Conservation (phyloP, 2,329 filamentous ascomycete genomes). For the Colletotrichum tamarilloi region DNA sequence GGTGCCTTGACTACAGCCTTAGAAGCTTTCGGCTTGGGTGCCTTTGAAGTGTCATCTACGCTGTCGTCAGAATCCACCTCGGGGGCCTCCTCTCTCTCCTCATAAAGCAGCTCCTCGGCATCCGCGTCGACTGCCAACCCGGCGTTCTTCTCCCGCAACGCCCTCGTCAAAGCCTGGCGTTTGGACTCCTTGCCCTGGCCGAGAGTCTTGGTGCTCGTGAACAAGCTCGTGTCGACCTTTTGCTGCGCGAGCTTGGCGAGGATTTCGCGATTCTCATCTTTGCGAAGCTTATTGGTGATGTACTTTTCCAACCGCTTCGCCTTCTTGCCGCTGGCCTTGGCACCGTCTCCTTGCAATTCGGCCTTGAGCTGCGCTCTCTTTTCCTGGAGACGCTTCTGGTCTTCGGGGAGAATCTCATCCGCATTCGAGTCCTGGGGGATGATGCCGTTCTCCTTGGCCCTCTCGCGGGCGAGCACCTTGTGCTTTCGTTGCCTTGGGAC, state of each 20-base stretch:
- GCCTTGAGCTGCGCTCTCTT: slow-evolving; percentile 67
- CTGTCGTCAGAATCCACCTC: slow-evolving; percentile 46
- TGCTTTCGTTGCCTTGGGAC: slow-evolving; percentile 75
- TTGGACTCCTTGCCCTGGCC: slow-evolving; percentile 80
- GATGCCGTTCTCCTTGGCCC: slow-evolving; percentile 56
- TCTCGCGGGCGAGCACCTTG: slow-evolving; percentile 73
- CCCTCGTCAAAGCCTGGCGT: slow-evolving; percentile 73
- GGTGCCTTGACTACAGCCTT: background rate
- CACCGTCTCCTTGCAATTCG: slow-evolving; percentile 61
- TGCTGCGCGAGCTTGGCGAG: slow-evolving; percentile 83
- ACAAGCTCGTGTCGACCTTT: slow-evolving; percentile 84
- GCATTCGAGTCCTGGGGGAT: slow-evolving; percentile 66
- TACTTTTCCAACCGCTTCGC: slow-evolving; percentile 76
- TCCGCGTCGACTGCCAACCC: slow-evolving; percentile 68
- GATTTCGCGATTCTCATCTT: slow-evolving; percentile 89
- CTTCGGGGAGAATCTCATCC: slow-evolving; percentile 59
- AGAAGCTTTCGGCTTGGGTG: slow-evolving; percentile 5
- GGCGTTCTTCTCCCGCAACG: slow-evolving; percentile 72
- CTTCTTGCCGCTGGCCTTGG: slow-evolving; percentile 72
- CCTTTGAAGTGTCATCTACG: slow-evolving; percentile 38
- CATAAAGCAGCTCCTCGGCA: slow-evolving; percentile 66
- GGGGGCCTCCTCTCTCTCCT: slow-evolving; percentile 44
- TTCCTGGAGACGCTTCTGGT: slow-evolving; percentile 60
- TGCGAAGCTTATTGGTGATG: slow-evolving; percentile 90
- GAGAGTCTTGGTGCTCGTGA: slow-evolving; percentile 81